Evolutionary conservation across 2,329 filamentous ascomycete species (phyloP), one percentile per base, ranked within the genome.

Genomic region (Diaporthe batatas): DNA sequence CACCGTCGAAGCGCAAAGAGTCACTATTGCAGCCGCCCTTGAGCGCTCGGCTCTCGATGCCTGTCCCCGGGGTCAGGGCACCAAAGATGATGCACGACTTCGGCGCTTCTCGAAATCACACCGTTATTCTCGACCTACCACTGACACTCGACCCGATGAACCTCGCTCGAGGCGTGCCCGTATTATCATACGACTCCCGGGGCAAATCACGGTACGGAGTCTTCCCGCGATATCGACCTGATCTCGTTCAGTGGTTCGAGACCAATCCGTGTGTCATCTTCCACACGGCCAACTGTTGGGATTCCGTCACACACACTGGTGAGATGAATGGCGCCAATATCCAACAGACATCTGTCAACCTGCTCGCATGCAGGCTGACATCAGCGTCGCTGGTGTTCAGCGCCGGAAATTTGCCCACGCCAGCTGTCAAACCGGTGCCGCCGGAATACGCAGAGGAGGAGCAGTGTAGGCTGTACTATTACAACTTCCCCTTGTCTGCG

Each of bases 21-120:
- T 32, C 55, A n/a, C 18, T 32, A 16, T 10, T 21, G 7, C 34
- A 54, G 49, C 72, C 77, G 16, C 69, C 73, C 58, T 73, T 10
- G 16, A 25, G 32, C 16, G 39, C 77, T 76, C 80, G 32, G 16
- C 82, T 92, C 71, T 89, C 90, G 75, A 81, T 84, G 8, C 83
- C 90, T 0, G 85, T 94, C 0, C 87, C 90, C 0, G 91, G 91
- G 0, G 84, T 93, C 34, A 83, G 84, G 5, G 88, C 88, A 1
- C 89, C 91, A 1, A 93, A 91, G 78, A 91, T 94, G 87, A 94
- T 94, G 91, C 92, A 94, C 78, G 92, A 94, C 79, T 94, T 93
- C 80, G 92, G 92, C 18, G 91, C 91, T 1, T 92, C 91, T 1
- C 84, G 82, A 6, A 80, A 78, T 6, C 86, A 93, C 76, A 92